A percentile compares a stretch with the other conserved stretches of the same genome.
These are phyloP conservation scores for Cryptococcus floricola DNA, from an alignment of 1,284 basidiomycete genomes.

Conservation along the genomic window DNA sequence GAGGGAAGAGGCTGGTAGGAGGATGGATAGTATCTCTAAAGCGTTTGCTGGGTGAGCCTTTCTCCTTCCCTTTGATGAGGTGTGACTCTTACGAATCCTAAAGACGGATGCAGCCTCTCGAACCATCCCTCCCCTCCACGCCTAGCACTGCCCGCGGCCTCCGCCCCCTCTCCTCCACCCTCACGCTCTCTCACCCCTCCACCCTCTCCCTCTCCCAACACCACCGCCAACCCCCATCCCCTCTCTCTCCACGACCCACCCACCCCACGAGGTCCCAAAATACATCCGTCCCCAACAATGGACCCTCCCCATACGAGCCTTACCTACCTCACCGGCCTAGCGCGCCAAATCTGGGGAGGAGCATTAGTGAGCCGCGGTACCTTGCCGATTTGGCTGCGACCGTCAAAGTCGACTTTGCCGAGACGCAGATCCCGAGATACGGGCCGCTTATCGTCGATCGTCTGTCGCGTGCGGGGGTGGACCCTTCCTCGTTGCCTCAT, in stretches of 20 bases:
- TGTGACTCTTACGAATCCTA: not conserved
- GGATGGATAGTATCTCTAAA: conserved; percentile 15
- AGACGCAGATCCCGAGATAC: conserved; percentile 8
- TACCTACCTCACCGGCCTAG: conserved; percentile 4
- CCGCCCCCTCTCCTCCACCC: not conserved
- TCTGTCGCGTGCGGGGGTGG: not conserved
- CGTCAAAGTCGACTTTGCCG: no score
- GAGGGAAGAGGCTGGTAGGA: conserved; percentile 8
- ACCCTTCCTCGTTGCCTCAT: not conserved
- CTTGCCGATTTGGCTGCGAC: conserved; percentile 6
- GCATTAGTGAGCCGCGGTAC: conserved; percentile 11
- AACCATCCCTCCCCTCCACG: not conserved
- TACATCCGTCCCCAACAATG: not conserved
- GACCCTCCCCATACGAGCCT: no score
- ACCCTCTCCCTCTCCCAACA: not conserved
- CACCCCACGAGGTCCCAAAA: not conserved
- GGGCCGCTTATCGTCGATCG: conserved; percentile 1
- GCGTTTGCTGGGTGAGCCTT: conserved; percentile 21
- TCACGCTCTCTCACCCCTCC: not conserved
- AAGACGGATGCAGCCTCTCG: conserved; percentile 13
- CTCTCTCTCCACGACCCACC: not conserved
- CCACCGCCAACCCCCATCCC: not conserved
- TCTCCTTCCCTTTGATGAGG: not conserved
- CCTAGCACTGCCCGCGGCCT: conserved; percentile 1
- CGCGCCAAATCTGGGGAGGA: conserved; percentile 12